Conservation (phyloP, 108 stramenopile species). For the Nitzschia inconspicua region DNA sequence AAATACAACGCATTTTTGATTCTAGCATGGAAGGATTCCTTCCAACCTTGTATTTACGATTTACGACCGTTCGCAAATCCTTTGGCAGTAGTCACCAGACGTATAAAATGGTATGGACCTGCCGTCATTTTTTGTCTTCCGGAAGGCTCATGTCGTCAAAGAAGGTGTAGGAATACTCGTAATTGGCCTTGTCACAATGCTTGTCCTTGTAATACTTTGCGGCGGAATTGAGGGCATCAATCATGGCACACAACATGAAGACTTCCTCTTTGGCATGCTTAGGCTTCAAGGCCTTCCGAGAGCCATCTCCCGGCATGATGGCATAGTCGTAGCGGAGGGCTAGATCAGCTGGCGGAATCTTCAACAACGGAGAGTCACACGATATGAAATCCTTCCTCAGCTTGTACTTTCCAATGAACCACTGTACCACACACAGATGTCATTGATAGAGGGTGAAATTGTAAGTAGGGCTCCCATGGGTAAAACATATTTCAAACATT, state of each 20-base stretch:
- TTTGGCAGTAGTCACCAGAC: no score
- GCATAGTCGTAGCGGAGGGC: conserved; percentile 43
- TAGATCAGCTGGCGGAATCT: conserved; percentile 58
- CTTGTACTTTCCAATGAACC: conserved; percentile 75
- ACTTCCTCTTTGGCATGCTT: conserved; percentile 42
- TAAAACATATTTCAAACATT: no score
- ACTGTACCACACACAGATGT: no score
- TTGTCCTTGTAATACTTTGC: conserved; percentile 72
- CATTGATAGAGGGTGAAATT: no score
- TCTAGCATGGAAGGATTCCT: no score
- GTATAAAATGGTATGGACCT: no score
- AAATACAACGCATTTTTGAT: no score
- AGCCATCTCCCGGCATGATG: conserved; percentile 40
- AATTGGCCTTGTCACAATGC: conserved; percentile 58
- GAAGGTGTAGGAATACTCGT: conserved; percentile 63
- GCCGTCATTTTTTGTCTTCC: background rate
- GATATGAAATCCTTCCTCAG: conserved; percentile 68
- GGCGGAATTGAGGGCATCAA: conserved; percentile 70
- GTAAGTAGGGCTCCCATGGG: no score
- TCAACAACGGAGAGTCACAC: conserved; percentile 65
- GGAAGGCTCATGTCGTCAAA: conserved; percentile 35
- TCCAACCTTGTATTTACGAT: no score
- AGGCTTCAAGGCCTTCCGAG: conserved; percentile 18
- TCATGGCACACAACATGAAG: conserved; percentile 72
- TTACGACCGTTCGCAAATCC: no score